phyloP scores from a whole-genome alignment of 768 basidiomycete genomes.

The Boletus sensibilis region DNA sequence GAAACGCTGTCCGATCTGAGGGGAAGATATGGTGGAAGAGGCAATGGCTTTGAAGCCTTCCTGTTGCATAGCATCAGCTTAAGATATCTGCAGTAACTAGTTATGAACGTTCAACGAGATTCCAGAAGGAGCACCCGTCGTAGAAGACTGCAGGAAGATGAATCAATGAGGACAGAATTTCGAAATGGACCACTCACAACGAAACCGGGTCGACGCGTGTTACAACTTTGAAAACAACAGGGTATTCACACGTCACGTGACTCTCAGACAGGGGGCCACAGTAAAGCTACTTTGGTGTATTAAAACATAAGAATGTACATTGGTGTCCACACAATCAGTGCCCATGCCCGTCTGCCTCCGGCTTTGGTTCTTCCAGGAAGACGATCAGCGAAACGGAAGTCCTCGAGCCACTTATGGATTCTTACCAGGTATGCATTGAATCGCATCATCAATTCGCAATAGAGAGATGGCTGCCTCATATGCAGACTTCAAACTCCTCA shows the following conservation, averaged over 20 bases:
- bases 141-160: slow-evolving; percentile 2
- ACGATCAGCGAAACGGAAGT: slow-evolving; percentile 17
- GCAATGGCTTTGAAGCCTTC: slow-evolving; percentile 39
- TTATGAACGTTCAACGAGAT: slow-evolving; percentile 15
- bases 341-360: slow-evolving; percentile 72
- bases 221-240: slow-evolving; percentile 21
- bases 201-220: slow-evolving; percentile 21
- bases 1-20: slow-evolving; percentile 66
- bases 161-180: slow-evolving; percentile 18
- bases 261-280: not conserved
- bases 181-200: slow-evolving; percentile 16
- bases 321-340: slow-evolving; percentile 43
- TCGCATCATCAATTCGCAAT: slow-evolving; percentile 94
- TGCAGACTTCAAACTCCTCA: slow-evolving; percentile 94
- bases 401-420: slow-evolving; percentile 8
- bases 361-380: slow-evolving; percentile 58
- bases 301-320: slow-evolving; percentile 13
- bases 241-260: slow-evolving; percentile 32
- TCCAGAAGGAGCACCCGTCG: slow-evolving; percentile 12
- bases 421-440: slow-evolving; percentile 84
- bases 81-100: slow-evolving; percentile 21
- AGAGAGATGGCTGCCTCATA: slow-evolving; percentile 95
- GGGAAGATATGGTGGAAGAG: slow-evolving; percentile 43
- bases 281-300: not conserved
- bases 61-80: slow-evolving; percentile 53